Conservation (phyloP, 306 rosid species). For the Lathyrus oleraceus region DNA sequence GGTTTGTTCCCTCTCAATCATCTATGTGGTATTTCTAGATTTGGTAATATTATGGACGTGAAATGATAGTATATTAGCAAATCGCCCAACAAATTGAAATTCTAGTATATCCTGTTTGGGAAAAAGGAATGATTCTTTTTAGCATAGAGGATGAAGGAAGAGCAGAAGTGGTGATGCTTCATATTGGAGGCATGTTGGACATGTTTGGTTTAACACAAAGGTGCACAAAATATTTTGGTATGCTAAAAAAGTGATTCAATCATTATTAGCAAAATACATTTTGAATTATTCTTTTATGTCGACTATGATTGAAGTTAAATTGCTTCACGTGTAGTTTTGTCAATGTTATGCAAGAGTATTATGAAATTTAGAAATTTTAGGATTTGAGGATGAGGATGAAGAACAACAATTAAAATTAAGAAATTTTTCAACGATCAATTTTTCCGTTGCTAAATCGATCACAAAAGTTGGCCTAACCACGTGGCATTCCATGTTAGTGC, state of each 20-base stretch:
- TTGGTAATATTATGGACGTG: conserved; percentile 79
- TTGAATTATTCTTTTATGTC: neutral
- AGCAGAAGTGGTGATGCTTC: conserved; percentile 79
- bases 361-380: too few relatives aligned
- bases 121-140: conserved; percentile 56
- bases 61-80: conserved; percentile 69
- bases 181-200: conserved; percentile 84
- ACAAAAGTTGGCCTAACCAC: too few relatives aligned
- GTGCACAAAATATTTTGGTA: conserved; percentile 68
- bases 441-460: too few relatives aligned
- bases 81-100: conserved; percentile 83
- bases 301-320: too few relatives aligned
- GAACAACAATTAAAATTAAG: too few relatives aligned
- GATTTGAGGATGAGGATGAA: too few relatives aligned
- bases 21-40: conserved; percentile 52
- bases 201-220: conserved; percentile 92
- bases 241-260: conserved; percentile 41
- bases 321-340: too few relatives aligned
- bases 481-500: too few relatives aligned
- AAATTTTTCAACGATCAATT: too few relatives aligned
- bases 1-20: conserved; percentile 10
- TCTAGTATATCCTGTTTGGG: conserved; percentile 97
- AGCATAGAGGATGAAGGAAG: conserved; percentile 44
- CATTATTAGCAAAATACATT: neutral
- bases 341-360: too few relatives aligned